Evolutionary conservation across 768 basidiomycete genomes (phyloP), one percentile per base, ranked within the genome.

Genomic region (Boletus fagicola): DNA sequence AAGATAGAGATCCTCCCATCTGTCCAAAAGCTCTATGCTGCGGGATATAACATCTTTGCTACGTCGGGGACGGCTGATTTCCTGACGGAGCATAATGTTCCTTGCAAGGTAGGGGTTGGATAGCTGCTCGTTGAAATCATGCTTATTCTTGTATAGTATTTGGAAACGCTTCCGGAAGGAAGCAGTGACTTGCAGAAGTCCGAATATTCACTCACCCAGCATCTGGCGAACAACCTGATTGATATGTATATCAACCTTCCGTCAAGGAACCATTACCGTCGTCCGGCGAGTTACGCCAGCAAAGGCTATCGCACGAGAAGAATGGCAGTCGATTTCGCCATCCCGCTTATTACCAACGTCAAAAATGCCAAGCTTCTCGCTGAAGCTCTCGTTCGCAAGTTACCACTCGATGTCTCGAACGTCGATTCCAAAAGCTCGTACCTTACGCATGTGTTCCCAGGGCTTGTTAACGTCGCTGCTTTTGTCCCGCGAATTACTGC

Each of bases 171-270:
- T 35, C 85, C 83, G 4, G 92, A 90, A 54, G 84, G 81, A 55
- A 87, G 84, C 67, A 76, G 78, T 39, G 86, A 86, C 72, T 75
- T 86, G 61, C 92, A 95, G 73, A 99, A 99, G 73, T 92, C 93
- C 4, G 97, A 98, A 71, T 99, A 98, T 73, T 98, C 97, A 0
- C 79, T 99, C 56, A 94, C 92, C 5, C 94, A 97, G 72, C 97
- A 99, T 77, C 77, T 99, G 59, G 92, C 92, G 35, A 96, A 96
- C 74, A 94, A 95, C 73, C 78, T 97, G 65, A 99, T 99, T 70
- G 97, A 99, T 75, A 91, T 98, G 86, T 99, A 98, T 74, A 96
- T 99, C 84, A 99, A 99, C 74, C 78, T 99, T 64, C 97, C 97
- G 2, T 98, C 96, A 40, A 97, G 94, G 77, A 98, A 99, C 74